Conservation (phyloP, 176 grass and related monocot genomes). For the Cenchrus fungigraminus region DNA sequence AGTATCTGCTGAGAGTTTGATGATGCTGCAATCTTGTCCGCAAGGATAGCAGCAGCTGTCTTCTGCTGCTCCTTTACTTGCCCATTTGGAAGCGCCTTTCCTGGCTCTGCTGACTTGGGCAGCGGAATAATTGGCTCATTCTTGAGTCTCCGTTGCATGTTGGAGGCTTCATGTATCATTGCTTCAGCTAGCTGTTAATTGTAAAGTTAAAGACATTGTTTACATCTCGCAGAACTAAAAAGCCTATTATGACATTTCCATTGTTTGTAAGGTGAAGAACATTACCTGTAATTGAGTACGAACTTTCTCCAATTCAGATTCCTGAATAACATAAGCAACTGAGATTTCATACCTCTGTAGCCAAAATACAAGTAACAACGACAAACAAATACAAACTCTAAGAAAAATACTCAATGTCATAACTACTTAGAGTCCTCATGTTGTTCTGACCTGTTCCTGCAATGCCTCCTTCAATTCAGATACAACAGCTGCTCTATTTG, state of each 20-base stretch:
- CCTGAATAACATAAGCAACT: conserved; percentile 62
- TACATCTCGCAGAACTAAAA: conserved; percentile 29
- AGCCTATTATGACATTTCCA: conserved; percentile 5
- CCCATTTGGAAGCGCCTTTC: conserved; percentile 58
- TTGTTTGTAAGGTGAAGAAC: background rate
- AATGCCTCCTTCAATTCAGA: conserved; percentile 84
- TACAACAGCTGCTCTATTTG: conserved; percentile 69
- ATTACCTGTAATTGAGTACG: conserved; percentile 79
- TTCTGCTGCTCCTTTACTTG: conserved; percentile 55
- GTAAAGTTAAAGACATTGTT: conserved; percentile 29
- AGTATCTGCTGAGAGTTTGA: conserved; percentile 86
- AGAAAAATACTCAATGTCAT: conserved; percentile 12
- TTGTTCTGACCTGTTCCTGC: conserved; percentile 81
- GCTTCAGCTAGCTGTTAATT: conserved; percentile 67
- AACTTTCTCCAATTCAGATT: conserved; percentile 88
- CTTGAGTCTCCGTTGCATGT: conserved; percentile 81
- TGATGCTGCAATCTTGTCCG: conserved; percentile 77
- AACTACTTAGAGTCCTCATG: background rate
- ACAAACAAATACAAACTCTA: conserved; percentile 31
- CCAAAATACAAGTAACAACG: conserved; percentile 24
- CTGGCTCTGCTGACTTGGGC: conserved; percentile 41
- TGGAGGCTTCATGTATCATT: conserved; percentile 68
- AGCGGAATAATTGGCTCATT: conserved; percentile 63
- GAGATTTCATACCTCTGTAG: conserved; percentile 31
- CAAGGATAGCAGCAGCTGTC: conserved; percentile 79